Percentiles rank a stretch among this genome's conserved stretches.
Evolutionary conservation across 2,329 filamentous ascomycete genomes (phyloP).

Genomic region (Colletotrichum nymphaeae): DNA sequence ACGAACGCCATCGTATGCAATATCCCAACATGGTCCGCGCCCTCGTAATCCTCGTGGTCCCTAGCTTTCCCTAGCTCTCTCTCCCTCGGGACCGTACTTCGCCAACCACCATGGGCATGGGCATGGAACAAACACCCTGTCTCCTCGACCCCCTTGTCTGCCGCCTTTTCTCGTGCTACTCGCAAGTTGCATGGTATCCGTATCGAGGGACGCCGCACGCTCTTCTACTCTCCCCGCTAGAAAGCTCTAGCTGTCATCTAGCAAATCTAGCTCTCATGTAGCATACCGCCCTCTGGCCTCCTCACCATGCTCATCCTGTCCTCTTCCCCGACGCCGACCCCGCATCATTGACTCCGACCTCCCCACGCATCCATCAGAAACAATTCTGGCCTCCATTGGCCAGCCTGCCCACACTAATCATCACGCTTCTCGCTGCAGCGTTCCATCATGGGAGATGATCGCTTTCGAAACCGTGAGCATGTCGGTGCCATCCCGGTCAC

Average conservation of each 20-base stretch:
- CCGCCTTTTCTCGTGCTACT: background rate
- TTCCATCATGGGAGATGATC: constrained; percentile 31
- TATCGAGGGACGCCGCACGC: background rate
- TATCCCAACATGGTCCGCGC: constrained; percentile 1
- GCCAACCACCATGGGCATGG: background rate
- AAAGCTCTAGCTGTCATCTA: constrained; percentile 4
- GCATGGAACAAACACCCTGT: background rate
- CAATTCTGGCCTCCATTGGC: constrained; percentile 14
- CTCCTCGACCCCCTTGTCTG: background rate
- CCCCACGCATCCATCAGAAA: constrained; percentile 33
- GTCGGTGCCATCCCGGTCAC: constrained; percentile 17
- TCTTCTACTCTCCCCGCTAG: background rate
- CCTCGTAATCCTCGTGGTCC: constrained; percentile 24
- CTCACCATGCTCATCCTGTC: constrained; percentile 4
- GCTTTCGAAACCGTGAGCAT: constrained; percentile 12
- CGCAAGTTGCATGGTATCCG: background rate
- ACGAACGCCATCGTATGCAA: constrained; percentile 9
- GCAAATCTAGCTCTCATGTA: background rate
- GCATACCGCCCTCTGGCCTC: background rate
- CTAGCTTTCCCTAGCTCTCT: constrained; percentile 2
- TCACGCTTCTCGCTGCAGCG: constrained; percentile 21
- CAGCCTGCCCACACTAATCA: constrained; percentile 16
- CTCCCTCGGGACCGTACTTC: background rate
- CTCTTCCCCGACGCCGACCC: constrained; percentile 14
- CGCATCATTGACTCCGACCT: constrained; percentile 30